Evolutionary conservation across 345 rosid genomes (phyloP).

Genomic region (Hevea brasiliensis): DNA sequence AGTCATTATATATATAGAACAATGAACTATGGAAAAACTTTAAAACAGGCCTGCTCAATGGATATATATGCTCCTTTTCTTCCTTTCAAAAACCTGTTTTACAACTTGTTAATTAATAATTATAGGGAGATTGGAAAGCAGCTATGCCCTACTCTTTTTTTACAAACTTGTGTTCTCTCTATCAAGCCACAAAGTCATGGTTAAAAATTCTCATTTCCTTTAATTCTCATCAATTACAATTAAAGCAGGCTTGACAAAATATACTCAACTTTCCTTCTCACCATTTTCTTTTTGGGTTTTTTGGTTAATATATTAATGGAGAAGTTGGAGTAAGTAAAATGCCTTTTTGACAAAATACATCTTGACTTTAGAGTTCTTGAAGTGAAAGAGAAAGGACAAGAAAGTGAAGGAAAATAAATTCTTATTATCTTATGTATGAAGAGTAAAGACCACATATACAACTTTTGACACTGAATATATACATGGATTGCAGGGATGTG

Average conservation of each 20-base stretch:
- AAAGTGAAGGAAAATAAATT: not conserved
- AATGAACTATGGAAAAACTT: slow-evolving; percentile 1
- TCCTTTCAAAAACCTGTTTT: slow-evolving; percentile 13
- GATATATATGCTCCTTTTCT: no score
- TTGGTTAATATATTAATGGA: not conserved
- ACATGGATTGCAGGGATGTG: no score
- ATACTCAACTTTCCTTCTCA: not conserved
- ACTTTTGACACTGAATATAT: not conserved
- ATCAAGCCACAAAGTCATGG: no score
- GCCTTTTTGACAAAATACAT: not conserved
- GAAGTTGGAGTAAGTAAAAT: not conserved
- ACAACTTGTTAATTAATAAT: not conserved
- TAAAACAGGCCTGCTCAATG: not conserved
- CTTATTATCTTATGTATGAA: not conserved
- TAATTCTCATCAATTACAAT: no score
- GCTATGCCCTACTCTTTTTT: no score
- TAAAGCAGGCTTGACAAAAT: not conserved
- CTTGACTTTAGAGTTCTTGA: not conserved
- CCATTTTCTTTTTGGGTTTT: not conserved
- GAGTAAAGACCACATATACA: not conserved
- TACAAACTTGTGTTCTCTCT: no score
- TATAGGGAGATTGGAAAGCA: no score
- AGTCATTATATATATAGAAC: not conserved
- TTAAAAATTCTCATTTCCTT: no score
- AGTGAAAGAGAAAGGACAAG: not conserved